A percentile compares a stretch with the other conserved stretches of the same genome.
Evolutionary conservation across 2,329 filamentous ascomycete species (phyloP).

Genomic region (Metarhizium anisopliae): DNA sequence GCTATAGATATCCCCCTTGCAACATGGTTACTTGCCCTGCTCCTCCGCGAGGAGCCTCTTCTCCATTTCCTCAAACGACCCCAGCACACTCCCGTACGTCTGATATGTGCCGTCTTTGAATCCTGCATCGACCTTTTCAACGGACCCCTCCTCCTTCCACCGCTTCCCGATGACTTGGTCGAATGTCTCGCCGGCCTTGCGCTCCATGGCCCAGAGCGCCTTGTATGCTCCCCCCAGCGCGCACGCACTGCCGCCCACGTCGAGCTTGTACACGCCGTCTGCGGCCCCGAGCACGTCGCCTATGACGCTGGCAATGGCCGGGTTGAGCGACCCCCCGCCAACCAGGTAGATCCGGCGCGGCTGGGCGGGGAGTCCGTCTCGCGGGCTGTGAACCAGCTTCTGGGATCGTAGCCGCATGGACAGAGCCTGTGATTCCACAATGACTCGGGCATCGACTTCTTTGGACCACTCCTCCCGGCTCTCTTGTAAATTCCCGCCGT

Average conservation of each 20-base stretch:
- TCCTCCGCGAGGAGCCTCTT: conserved; percentile 44
- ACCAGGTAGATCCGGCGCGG: conserved; percentile 89
- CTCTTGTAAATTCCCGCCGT: conserved; percentile 41
- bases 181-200: conserved; percentile 62
- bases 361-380: conserved; percentile 59
- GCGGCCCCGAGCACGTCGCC: conserved; percentile 81
- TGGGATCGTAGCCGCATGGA: conserved; percentile 80
- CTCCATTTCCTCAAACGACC: conserved; percentile 73
- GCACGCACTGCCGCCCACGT: conserved; percentile 92
- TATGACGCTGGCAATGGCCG: conserved; percentile 75
- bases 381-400: conserved; percentile 57
- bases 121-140: conserved; percentile 74
- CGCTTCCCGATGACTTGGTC: conserved; percentile 76
- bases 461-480: conserved; percentile 30
- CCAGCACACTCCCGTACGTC: conserved; percentile 66
- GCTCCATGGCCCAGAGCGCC: conserved; percentile 83
- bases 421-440: conserved; percentile 91
- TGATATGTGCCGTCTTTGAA: conserved; percentile 69
- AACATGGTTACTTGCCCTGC: too few relatives aligned
- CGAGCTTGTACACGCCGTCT: conserved; percentile 87
- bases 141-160: conserved; percentile 79
- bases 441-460: conserved; percentile 68
- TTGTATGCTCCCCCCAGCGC: conserved; percentile 92
- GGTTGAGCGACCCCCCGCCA: conserved; percentile 83
- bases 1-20: not conserved